Evolutionary conservation across 257 asterid species (phyloP), one percentile per base, ranked within the genome.

Genomic region (Haberlea rhodopensis): DNA sequence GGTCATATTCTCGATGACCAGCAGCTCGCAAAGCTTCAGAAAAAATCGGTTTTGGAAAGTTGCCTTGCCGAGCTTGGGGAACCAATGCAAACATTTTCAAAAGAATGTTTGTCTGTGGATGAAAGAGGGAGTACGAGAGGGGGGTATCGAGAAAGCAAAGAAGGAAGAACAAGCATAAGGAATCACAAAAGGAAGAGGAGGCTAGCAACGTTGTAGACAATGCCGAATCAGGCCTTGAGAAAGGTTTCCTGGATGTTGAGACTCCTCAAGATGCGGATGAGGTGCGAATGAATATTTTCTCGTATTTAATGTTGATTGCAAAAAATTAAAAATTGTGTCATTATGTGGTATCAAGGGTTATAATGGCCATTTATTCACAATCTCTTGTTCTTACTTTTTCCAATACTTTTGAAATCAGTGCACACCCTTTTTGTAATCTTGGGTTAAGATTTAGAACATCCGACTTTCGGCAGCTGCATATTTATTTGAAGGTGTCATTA

Each of bases 1-100:
- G 95, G 99, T 6, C 84, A 80, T 40, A 57, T 60, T 67, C 88
- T 94, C 23, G 99, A 94, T 78, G 88, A 82, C 73, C 99, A 94
- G 81, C 99, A 94, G 82, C 71, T 90, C 40, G 82, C 77, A 19
- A 94, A 94, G 77, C 86, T 94, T 51, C 89, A 75, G 83, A 81
- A 74, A 31, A 79, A 86, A 81, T 1, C 80, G 34, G 80, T 26
- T 32, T 62, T 94, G 79, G 95, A 94, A 77, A 80, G 63, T 65
- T 77, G 86, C 5, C 96, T 94, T 76, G 79, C 78, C 69, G 92
- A 90, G 79, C 95, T 87, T 65, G 96, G 97, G 57, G 86, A 71
- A 10, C 89, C 97, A 10, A 46, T 76, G 25, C 94, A 83, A 74
- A 74, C 75, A 3, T 53, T 84, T 66, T 43, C 62, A 34, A 79